A percentile compares a stretch with the other conserved stretches of the same genome.
Conservation (phyloP, 148 eudicot genomes). For the Linanthus parryae region DNA sequence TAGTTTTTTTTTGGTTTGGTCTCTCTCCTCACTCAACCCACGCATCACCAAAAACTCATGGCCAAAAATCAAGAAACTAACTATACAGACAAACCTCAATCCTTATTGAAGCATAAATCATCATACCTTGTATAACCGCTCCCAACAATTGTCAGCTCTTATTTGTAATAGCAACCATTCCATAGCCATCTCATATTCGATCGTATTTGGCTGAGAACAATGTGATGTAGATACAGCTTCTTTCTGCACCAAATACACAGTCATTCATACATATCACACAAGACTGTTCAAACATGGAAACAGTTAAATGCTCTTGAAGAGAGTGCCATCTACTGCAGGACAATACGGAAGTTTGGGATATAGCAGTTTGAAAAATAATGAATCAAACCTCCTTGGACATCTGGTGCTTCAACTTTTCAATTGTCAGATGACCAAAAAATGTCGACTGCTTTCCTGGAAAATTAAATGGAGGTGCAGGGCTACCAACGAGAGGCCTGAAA, state of each 20-base stretch:
- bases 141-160: conserved; percentile 40
- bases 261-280: neutral
- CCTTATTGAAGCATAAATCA: too few relatives aligned
- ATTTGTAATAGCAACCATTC: conserved; percentile 66
- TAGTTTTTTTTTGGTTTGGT: too few relatives aligned
- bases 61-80: neutral
- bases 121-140: conserved; percentile 38
- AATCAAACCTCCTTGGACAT: conserved; percentile 44
- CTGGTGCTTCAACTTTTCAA: conserved; percentile 35
- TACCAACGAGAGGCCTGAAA: conserved; percentile 61
- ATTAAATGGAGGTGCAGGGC: conserved; percentile 13
- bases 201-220: conserved; percentile 57
- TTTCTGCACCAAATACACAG: conserved; percentile 1
- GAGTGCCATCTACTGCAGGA: conserved; percentile 35
- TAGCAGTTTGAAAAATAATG: too few relatives aligned
- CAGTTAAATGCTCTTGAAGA: neutral
- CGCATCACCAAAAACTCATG: neutral
- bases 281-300: neutral
- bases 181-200: conserved; percentile 74
- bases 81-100: neutral
- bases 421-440: conserved; percentile 52
- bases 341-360: too few relatives aligned
- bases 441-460: conserved; percentile 31
- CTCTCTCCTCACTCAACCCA: too few relatives aligned
- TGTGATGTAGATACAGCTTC: conserved; percentile 83